Evolutionary conservation across 2,329 filamentous ascomycete species (phyloP).

Genomic region (Drechslerella coelobrocha): DNA sequence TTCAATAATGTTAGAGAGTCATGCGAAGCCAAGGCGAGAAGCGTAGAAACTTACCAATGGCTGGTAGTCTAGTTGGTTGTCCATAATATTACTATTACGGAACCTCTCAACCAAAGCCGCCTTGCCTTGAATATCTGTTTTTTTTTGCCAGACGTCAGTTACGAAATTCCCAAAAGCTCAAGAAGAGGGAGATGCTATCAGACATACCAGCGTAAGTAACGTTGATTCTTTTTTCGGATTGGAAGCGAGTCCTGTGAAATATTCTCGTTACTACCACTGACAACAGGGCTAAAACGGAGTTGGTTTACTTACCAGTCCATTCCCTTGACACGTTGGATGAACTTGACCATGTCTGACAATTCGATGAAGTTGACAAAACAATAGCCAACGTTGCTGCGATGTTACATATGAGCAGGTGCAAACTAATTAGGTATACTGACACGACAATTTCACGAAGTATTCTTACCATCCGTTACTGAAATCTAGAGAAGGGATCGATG

Average conservation of each 20-base stretch:
- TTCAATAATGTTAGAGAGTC: conserved; percentile 1
- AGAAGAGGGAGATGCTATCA: not conserved
- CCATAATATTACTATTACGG: conserved; percentile 94
- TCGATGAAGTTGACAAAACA: conserved; percentile 91
- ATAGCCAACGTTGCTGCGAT: conserved; percentile 77
- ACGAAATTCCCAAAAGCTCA: not conserved
- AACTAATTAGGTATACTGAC: too few species aligned
- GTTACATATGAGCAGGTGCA: conserved; percentile 56
- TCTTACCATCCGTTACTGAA: conserved; percentile 36
- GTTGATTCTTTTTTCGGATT: conserved; percentile 83
- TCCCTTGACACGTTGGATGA: conserved; percentile 19
- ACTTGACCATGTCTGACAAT: conserved; percentile 16
- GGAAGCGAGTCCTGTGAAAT: conserved; percentile 74
- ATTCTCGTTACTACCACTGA: not conserved
- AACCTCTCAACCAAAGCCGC: conserved; percentile 94
- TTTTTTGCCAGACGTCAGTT: not conserved
- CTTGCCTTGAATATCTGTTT: conserved; percentile 82
- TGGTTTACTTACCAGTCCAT: conserved; percentile 20
- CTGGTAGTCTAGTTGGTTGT: conserved; percentile 79
- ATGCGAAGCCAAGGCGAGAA: not conserved
- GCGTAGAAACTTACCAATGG: conserved; percentile 71
- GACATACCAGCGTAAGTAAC: conserved; percentile 91
- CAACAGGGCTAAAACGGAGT: not conserved
- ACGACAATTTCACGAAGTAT: not conserved
- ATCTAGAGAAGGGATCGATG: conserved; percentile 6